Conservation (phyloP, 2,329 filamentous ascomycete species). For the Chrysoporthe austroafricana region DNA sequence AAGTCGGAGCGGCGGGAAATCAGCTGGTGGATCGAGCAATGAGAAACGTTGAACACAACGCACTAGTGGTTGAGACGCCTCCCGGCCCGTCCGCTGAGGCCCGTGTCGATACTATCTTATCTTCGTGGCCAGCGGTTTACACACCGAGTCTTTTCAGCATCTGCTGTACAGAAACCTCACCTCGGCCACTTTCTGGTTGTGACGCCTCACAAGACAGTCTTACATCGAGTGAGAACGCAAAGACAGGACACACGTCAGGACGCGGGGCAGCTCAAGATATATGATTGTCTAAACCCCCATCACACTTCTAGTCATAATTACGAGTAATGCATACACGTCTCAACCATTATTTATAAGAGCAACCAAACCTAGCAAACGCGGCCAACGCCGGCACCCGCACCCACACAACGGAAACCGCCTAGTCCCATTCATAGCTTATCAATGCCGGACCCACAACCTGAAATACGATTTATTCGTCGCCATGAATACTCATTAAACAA, state of each 20-base stretch:
- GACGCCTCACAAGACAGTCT: neutral
- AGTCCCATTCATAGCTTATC: slow-evolving; percentile 21
- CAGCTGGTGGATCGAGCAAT: neutral
- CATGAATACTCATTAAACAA: slow-evolving; percentile 14
- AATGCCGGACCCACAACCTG: slow-evolving; percentile 14
- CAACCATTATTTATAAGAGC: neutral
- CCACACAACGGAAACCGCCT: slow-evolving; percentile 19
- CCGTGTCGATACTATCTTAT: slow-evolving; percentile 24
- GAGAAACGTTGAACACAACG: no score
- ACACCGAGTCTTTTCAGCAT: neutral
- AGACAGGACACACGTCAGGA: neutral
- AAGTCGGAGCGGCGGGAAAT: neutral
- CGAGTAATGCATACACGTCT: slow-evolving; percentile 17
- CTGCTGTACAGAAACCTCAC: neutral
- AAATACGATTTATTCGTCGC: slow-evolving; percentile 21
- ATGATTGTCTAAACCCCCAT: slow-evolving; percentile 17
- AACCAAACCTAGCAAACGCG: slow-evolving; percentile 21
- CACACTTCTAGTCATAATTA: slow-evolving; percentile 11
- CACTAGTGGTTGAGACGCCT: neutral
- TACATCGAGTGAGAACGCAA: neutral
- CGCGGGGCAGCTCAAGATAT: neutral
- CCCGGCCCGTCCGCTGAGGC: neutral
- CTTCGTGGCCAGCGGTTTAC: neutral
- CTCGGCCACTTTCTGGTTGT: neutral
- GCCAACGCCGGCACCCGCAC: slow-evolving; percentile 28